Evolutionary conservation across 257 asterid genomes (phyloP).

Genomic region (Solanum ossicruentum): DNA sequence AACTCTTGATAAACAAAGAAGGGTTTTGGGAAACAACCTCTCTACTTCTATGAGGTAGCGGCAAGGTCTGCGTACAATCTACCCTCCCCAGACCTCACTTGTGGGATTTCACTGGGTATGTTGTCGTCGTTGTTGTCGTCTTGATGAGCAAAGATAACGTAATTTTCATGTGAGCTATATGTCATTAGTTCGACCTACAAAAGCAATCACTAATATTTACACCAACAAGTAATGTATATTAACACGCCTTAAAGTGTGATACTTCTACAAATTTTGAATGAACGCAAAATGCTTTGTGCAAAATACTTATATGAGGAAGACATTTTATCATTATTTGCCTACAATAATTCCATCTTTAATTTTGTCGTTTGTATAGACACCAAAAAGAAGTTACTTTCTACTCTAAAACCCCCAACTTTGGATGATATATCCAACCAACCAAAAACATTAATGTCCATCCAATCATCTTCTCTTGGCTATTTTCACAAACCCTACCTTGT

Average conservation of each 20-base stretch:
- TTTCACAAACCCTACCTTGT: neutral
- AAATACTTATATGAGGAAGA: neutral
- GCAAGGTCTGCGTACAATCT: too few species aligned
- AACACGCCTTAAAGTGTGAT: neutral
- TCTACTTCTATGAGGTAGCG: too few species aligned
- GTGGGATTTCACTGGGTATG: too few species aligned
- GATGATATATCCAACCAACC: neutral
- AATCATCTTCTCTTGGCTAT: neutral
- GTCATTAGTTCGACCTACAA: neutral
- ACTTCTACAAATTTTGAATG: too few species aligned
- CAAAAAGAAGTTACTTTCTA: neutral
- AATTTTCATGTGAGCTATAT: neutral
- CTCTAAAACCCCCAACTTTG: neutral
- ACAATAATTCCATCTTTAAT: neutral
- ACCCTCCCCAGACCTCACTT: too few species aligned
- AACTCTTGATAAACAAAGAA: neutral
- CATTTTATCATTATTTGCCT: neutral
- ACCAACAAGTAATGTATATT: neutral
- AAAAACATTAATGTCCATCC: neutral
- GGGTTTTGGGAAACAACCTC: too few species aligned
- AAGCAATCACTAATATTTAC: neutral
- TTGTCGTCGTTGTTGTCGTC: too few species aligned
- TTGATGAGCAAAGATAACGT: too few species aligned
- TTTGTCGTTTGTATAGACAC: neutral
- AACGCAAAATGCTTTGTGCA: neutral